Evolutionary conservation across 352 stramenopile genomes (phyloP).

Genomic region (Phytophthora fragariae): DNA sequence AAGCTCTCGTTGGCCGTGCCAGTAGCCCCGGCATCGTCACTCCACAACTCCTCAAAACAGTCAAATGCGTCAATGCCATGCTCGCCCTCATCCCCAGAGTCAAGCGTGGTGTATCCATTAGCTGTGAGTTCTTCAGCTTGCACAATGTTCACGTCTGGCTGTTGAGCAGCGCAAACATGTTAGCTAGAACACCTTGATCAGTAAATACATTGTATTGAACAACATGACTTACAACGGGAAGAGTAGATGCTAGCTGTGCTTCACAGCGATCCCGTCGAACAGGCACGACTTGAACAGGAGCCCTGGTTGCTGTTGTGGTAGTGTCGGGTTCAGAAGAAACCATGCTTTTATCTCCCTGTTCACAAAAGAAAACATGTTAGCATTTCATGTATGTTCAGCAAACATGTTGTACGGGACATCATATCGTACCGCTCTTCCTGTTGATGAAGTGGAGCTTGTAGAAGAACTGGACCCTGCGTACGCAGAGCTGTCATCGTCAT

Average conservation of each 20-base stretch:
- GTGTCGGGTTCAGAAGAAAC: not conserved
- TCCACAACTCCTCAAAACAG: not conserved
- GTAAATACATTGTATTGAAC: not conserved
- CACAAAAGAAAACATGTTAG: not conserved
- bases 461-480: not conserved
- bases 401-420: not conserved
- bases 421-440: not conserved
- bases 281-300: not conserved
- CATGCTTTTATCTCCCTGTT: not conserved
- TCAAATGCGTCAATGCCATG: not conserved
- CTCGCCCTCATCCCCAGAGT: not conserved
- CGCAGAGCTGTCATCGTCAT: not conserved
- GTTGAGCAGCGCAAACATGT: not conserved
- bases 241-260: not conserved
- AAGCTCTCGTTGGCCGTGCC: not conserved
- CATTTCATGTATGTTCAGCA: not conserved
- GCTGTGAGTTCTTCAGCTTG: not conserved
- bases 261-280: not conserved
- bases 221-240: not conserved
- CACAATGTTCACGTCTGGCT: not conserved
- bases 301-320: not conserved
- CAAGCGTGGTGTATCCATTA: not conserved
- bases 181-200: not conserved
- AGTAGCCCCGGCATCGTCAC: not conserved
- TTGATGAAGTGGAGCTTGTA: not conserved